Evolutionary conservation across 2,329 filamentous ascomycete species (phyloP), one percentile per base, ranked within the genome.

Genomic region (Talaromyces sp.): DNA sequence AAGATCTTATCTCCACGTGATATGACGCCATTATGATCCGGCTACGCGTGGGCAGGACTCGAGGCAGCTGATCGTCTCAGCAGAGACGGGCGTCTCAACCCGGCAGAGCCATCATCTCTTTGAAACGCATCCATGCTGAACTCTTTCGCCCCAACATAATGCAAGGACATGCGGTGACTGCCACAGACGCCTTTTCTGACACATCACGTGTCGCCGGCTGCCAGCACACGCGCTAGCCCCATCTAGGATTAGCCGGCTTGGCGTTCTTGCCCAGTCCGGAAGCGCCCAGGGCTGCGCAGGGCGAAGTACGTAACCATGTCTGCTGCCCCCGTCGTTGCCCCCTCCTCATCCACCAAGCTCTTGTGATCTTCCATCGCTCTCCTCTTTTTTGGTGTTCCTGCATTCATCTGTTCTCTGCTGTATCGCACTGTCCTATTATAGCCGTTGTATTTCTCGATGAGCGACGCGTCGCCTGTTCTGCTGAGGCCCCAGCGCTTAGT

Each of bases 401-500:
- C 42, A 55, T 57, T 47, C 53, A 51, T 25, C 49, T 55, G 57
- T 58, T 53, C 17, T 4, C 27, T 22, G 44, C 44, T 47, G 22
- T 54, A 54, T 54, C 39, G 44, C 54, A 44, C 7, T 36, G 19
- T 19, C 19, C 15, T 11, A 19, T n/a, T 56, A 51, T 51, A 59
- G 49, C 25, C 17, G 51, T 33, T 19, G 63, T 64, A 27, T 60
- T 60, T 47, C 70, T 75, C 73, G 66, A 76, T 74, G 73, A 75
- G 67, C 66, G 66, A 65, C 67, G 63, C 60, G 66, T 60, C 68
- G 67, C 58, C 69, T 60, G 59, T 62, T 65, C 62, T 65, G 63
- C 66, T 65, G 67, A 69, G 70, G 71, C 72, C 65, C 30, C 62
- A 69, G 64, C 66, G 71, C 72, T 72, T 71, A 73, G 71, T 71